phyloP scores from a whole-genome alignment of 352 stramenopile species.

The Globisporangium orthogonon region DNA sequence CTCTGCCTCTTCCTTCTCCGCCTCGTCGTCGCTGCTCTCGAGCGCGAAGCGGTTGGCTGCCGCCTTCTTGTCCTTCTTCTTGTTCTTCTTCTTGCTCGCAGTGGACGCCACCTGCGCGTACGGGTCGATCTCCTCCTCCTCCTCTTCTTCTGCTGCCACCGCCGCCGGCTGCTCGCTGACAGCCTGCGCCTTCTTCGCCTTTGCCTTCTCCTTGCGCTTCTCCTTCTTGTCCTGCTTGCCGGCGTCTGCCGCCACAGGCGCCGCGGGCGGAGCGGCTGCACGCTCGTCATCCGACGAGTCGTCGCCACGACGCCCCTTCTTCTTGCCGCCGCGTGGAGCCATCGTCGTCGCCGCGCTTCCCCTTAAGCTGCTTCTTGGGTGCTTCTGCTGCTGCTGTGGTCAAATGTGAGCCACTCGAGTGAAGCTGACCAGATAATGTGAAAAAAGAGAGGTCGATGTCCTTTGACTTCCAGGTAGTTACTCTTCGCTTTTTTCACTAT shows the following conservation, averaged over 20 bases:
- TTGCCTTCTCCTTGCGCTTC: constrained; percentile 76
- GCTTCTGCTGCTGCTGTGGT: neutral
- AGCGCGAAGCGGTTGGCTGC: constrained; percentile 24
- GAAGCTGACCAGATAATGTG: no score
- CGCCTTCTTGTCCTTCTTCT: constrained; percentile 45
- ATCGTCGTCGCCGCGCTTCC: constrained; percentile 16
- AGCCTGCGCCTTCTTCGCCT: constrained; percentile 50
- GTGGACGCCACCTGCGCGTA: constrained; percentile 51
- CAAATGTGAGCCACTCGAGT: constrained; percentile 4
- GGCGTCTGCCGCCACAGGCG: constrained; percentile 18
- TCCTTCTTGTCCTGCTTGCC: constrained; percentile 64
- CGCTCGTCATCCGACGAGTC: constrained; percentile 69
- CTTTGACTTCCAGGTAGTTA: no score
- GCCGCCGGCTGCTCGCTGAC: constrained; percentile 23
- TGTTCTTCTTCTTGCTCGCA: constrained; percentile 72
- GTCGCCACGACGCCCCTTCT: constrained; percentile 67
- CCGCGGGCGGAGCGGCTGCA: constrained; percentile 16
- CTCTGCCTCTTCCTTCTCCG: constrained; percentile 19
- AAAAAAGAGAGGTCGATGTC: no score
- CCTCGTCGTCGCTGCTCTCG: constrained; percentile 28
- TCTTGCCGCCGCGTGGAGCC: constrained; percentile 56
- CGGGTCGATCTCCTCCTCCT: constrained; percentile 34
- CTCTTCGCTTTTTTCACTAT: no score
- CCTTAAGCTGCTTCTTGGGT: neutral
- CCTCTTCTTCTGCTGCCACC: constrained; percentile 18